A percentile compares a stretch with the other conserved stretches of the same genome.
These are phyloP conservation scores for Jimgerdemannia lactiflua DNA, from an alignment of 192 early-diverging fungal genomes.

Conservation along the genomic window DNA sequence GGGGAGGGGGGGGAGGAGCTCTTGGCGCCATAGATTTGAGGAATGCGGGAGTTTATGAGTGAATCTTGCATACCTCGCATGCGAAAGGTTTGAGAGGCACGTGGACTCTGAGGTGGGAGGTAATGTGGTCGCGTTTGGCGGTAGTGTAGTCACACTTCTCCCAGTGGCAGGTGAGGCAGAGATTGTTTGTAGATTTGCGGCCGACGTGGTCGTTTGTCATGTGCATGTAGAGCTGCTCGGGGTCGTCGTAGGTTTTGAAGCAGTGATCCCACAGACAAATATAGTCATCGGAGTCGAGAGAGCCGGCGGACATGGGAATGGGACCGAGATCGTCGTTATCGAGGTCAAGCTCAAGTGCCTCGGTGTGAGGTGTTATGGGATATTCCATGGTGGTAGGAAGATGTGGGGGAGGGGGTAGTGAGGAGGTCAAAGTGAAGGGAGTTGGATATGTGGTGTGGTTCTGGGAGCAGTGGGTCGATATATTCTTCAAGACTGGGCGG, in stretches of 20 bases:
- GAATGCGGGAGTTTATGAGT: not conserved
- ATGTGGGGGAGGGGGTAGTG: not conserved
- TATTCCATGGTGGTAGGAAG: not conserved
- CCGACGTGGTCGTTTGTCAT: conserved; percentile 90
- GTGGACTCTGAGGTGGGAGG: conserved; percentile 94
- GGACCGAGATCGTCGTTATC: not conserved
- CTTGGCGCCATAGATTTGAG: not conserved
- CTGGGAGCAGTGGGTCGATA: too few species aligned
- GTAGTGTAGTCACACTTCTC: conserved; percentile 69
- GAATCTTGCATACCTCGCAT: conserved; percentile 55
- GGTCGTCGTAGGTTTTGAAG: conserved; percentile 61
- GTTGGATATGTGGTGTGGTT: too few species aligned
- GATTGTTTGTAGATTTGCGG: conserved; percentile 81
- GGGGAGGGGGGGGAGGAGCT: too few species aligned
- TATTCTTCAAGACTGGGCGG: too few species aligned
- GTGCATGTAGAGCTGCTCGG: conserved; percentile 84
- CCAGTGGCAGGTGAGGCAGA: conserved; percentile 90
- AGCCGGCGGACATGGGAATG: not conserved
- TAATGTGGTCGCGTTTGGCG: conserved; percentile 94
- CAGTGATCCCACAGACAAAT: conserved; percentile 48
- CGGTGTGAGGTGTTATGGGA: not conserved
- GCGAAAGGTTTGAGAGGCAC: conserved; percentile 87
- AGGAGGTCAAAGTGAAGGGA: too few species aligned
- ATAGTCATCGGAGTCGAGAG: not conserved
- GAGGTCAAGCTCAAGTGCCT: not conserved